Evolutionary conservation across 139 green algal species (phyloP), one percentile per base, ranked within the genome.

Genomic region (Astrephomene gubernaculifera): DNA sequence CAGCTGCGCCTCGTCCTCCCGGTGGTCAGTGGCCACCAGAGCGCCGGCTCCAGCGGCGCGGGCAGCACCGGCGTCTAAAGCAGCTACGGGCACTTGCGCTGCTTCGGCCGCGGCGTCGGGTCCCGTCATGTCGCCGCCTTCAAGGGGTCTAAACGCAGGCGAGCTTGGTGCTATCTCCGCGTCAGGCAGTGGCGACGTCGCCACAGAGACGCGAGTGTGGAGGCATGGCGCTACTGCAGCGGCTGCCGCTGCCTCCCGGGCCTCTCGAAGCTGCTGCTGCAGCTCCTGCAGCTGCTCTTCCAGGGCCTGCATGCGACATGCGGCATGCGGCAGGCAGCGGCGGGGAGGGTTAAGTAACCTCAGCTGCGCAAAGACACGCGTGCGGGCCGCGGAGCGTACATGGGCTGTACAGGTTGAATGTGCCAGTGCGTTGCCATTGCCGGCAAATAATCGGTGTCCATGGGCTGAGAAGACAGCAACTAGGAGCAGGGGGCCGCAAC

Each of bases 221-320:
- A 14, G 17, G 22, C 9, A 33, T 72, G 65, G 22, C 25, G 65
- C 33, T 14, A 43, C 70, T 43, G 70, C n/a, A 24, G 41, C 70
- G 4, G 44, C 41, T 27, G 70, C 70, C 8, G 70, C 29, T 1
- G 70, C 70, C 27, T 27, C 25, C 27, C 44, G 43, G 17, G 25
- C 29, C 70, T 78, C 70, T 2, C 10, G n/a, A 2, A 78, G 70
- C 70, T 78, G 70, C n/a, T 63, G 70, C 41, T 39, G 41, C 4
- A 61, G 44, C n/a, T 78, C 41, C n/a, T 78, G 43, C 27, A 63
- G 70, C 70, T 41, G 70, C 70, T 78, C 43, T 25, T 78, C 43
- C 44, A 63, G 70, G 33, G 70, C 22, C 70, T 78, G 70, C n/a
- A 63, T 65, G 57, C 22, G 57, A 24, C 19, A 69, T 24, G 4